Evolutionary conservation across 2,329 filamentous ascomycete species (phyloP).

Genomic region (Ascochyta rabiei): DNA sequence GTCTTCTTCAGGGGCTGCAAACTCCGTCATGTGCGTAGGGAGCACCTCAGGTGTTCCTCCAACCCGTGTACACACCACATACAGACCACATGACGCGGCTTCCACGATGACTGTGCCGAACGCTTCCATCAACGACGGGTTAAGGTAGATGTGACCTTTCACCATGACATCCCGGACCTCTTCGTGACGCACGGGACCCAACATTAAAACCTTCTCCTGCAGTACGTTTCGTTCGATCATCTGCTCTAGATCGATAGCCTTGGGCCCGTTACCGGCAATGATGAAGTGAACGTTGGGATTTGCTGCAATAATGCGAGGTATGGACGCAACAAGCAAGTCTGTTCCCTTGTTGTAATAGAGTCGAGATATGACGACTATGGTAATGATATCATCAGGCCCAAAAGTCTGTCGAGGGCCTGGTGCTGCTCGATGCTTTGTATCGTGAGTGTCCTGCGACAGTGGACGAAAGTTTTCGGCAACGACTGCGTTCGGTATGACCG

Average conservation of each 20-base stretch:
- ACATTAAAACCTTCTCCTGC: slow-evolving; percentile 89
- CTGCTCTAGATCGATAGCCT: slow-evolving; percentile 96
- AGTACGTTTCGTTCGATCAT: slow-evolving; percentile 96
- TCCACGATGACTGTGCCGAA: slow-evolving; percentile 99
- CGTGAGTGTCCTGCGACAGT: slow-evolving; percentile 52
- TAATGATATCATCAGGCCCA: slow-evolving; percentile 84
- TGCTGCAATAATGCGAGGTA: slow-evolving; percentile 85
- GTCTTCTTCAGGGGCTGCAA: slow-evolving; percentile 95
- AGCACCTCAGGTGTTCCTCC: slow-evolving; percentile 97
- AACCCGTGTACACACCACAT: slow-evolving; percentile 95
- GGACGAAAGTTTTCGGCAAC: slow-evolving; percentile 96
- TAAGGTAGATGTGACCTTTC: slow-evolving; percentile 92
- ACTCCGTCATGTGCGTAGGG: slow-evolving; percentile 95
- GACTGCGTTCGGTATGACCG: slow-evolving; percentile 95
- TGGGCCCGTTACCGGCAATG: slow-evolving; percentile 93
- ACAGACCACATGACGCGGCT: slow-evolving; percentile 91
- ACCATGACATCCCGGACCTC: slow-evolving; percentile 98
- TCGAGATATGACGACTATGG: slow-evolving; percentile 94
- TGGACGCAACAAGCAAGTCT: slow-evolving; percentile 93
- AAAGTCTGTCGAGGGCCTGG: slow-evolving; percentile 69
- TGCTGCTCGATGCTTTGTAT: slow-evolving; percentile 38
- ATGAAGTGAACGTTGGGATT: slow-evolving; percentile 96
- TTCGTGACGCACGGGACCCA: slow-evolving; percentile 91
- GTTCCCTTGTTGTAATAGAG: slow-evolving; percentile 99
- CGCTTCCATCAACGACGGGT: slow-evolving; percentile 92